These are phyloP conservation scores for Gynandropsis gynandra DNA, from an alignment of 345 rosid genomes.

Conservation along the genomic window DNA sequence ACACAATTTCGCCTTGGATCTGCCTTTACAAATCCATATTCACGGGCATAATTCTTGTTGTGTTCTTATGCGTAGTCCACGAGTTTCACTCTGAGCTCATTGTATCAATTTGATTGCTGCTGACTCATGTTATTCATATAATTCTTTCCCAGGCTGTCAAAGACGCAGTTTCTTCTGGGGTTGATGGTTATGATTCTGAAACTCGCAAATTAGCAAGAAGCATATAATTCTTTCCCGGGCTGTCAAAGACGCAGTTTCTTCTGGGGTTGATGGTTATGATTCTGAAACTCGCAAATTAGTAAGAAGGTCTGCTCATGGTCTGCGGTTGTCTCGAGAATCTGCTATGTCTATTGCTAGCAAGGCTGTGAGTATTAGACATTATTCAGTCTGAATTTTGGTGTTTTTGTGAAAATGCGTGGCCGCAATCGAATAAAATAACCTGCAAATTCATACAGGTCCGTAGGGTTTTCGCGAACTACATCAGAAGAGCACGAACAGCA, in stretches of 20 bases:
- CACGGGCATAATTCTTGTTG: no score
- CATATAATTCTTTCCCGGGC: no score
- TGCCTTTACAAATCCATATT: neutral
- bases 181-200: no score
- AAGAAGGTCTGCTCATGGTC: constrained; percentile 71
- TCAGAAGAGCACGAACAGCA: constrained; percentile 70
- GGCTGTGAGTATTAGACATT: constrained; percentile 49
- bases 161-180: no score
- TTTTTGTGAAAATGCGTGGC: neutral
- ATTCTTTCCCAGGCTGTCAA: constrained; percentile 62
- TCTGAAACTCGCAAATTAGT: constrained; percentile 61
- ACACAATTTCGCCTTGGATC: neutral
- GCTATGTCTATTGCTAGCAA: constrained; percentile 89
- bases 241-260: constrained; percentile 71
- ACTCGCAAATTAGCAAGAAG: no score
- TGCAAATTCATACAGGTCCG: constrained; percentile 45
- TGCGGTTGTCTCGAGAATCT: constrained; percentile 69
- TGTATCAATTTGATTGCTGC: no score
- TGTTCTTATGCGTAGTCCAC: no score
- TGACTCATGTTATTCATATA: neutral
- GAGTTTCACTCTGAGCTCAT: no score
- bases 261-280: constrained; percentile 92
- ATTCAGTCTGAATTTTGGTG: neutral
- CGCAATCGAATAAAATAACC: constrained; percentile 3
- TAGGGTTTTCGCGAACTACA: constrained; percentile 48